phyloP scores from a whole-genome alignment of 331 rosid genomes.

The Acacia pycnantha region DNA sequence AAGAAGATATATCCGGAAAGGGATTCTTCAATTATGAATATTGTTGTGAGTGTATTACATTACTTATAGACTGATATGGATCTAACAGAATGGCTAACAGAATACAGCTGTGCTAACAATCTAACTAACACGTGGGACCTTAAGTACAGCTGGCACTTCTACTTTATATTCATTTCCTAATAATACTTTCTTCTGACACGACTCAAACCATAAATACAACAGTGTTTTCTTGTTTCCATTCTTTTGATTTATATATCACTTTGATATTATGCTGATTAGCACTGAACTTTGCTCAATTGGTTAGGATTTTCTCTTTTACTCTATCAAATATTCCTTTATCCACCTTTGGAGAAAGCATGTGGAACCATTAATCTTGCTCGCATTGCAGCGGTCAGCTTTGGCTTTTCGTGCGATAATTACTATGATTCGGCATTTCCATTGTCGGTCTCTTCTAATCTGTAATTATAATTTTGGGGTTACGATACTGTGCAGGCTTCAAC shows the following conservation, averaged over 20 bases:
- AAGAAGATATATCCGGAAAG: too few species aligned
- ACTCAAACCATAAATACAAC: too few species aligned
- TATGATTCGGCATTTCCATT: background rate
- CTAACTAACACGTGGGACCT: too few species aligned
- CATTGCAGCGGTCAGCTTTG: background rate
- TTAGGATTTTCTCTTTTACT: constrained; percentile 63
- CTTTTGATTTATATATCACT: background rate
- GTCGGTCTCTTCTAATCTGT: background rate
- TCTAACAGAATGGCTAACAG: too few species aligned
- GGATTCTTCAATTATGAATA: too few species aligned
- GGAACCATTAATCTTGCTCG: background rate
- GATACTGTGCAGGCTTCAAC: background rate
- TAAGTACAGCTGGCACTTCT: too few species aligned
- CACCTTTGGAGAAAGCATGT: background rate
- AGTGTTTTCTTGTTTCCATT: background rate
- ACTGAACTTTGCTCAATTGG: constrained; percentile 25
- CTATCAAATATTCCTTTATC: constrained; percentile 44
- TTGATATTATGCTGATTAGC: background rate
- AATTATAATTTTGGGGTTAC: background rate
- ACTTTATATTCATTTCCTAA: too few species aligned
- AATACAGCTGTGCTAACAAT: too few species aligned
- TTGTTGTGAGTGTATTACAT: too few species aligned
- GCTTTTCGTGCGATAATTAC: background rate
- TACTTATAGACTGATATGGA: too few species aligned
- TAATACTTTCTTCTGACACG: too few species aligned